These are phyloP conservation scores for Aspergillus fructus DNA, from an alignment of 2,329 filamentous ascomycete genomes.

Conservation along the genomic window DNA sequence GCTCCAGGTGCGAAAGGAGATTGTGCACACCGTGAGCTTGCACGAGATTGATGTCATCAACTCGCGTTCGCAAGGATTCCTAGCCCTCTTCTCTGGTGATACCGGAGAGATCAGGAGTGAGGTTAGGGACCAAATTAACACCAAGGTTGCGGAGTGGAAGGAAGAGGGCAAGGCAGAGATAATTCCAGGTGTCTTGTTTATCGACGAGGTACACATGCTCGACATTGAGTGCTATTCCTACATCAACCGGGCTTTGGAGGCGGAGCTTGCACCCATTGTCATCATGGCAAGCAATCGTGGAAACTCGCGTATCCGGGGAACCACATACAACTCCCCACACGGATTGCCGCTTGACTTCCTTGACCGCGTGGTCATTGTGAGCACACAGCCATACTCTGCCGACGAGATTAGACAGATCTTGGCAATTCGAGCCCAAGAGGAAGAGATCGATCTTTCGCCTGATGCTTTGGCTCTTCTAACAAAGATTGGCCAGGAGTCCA, in stretches of 20 bases:
- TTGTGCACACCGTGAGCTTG: constrained; percentile 92
- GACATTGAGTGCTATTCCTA: constrained; percentile 99
- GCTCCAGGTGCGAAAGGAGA: constrained; percentile 94
- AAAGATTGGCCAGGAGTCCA: constrained; percentile 91
- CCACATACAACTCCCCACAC: constrained; percentile 88
- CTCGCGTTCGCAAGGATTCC: constrained; percentile 95
- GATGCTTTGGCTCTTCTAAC: constrained; percentile 90
- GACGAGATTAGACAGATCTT: constrained; percentile 93
- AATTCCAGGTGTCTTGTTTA: constrained; percentile 93
- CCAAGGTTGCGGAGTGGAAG: constrained; percentile 98
- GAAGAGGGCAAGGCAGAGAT: constrained; percentile 99
- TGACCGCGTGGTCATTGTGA: constrained; percentile 93
- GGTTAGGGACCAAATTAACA: constrained; percentile 98
- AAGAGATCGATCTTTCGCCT: constrained; percentile 87
- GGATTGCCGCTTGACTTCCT: constrained; percentile 94
- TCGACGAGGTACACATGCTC: constrained; percentile 99
- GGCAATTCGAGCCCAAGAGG: constrained; percentile 87
- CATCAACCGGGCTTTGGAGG: constrained; percentile 94
- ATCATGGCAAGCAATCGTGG: constrained; percentile 99
- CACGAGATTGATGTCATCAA: constrained; percentile 99
- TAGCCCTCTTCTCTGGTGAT: constrained; percentile 95
- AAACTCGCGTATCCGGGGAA: constrained; percentile 86
- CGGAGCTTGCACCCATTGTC: constrained; percentile 91
- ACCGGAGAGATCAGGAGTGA: constrained; percentile 97
- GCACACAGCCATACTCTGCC: constrained; percentile 77